Conservation (phyloP, 1,284 basidiomycete genomes). For the Phenoliferia sp. region DNA sequence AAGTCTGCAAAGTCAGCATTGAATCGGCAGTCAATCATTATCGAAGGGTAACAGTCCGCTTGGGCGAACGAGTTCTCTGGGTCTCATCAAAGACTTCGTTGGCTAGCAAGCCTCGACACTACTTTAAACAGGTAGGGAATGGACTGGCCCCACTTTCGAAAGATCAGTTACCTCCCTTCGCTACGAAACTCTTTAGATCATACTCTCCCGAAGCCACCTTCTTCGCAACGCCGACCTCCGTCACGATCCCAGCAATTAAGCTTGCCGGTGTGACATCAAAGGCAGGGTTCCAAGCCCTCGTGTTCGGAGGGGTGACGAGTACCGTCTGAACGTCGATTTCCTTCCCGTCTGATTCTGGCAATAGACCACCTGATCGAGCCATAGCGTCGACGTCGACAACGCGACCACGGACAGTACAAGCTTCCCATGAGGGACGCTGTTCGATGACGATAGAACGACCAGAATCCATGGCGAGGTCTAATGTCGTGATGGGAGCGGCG, state of each 20-base stretch:
- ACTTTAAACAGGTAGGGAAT: too few relatives aligned
- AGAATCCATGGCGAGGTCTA: conserved; percentile 71
- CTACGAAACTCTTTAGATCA: conserved; percentile 31
- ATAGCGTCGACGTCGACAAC: conserved; percentile 43
- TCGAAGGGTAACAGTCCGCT: too few relatives aligned
- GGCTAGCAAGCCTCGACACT: too few relatives aligned
- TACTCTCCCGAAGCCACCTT: conserved; percentile 43
- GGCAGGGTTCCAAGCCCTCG: conserved; percentile 74
- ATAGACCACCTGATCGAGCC: conserved; percentile 46
- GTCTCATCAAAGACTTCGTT: too few relatives aligned
- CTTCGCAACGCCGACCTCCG: conserved; percentile 37
- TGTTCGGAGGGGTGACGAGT: conserved; percentile 56
- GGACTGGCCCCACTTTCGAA: too few relatives aligned
- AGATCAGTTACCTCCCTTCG: background rate
- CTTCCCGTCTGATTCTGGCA: conserved; percentile 52
- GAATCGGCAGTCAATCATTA: too few relatives aligned
- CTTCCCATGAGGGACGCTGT: conserved; percentile 76
- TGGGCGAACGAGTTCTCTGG: too few relatives aligned
- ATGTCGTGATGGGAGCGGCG: conserved; percentile 80
- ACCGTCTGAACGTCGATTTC: conserved; percentile 65
- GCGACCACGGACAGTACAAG: conserved; percentile 71
- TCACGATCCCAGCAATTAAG: conserved; percentile 45
- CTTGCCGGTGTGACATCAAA: conserved; percentile 91
- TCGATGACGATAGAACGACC: conserved; percentile 84
- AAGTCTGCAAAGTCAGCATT: too few relatives aligned